A percentile compares a stretch with the other conserved stretches of the same genome.
Evolutionary conservation across 1,139 yeast species (phyloP).

Genomic region (Candida sp.): DNA sequence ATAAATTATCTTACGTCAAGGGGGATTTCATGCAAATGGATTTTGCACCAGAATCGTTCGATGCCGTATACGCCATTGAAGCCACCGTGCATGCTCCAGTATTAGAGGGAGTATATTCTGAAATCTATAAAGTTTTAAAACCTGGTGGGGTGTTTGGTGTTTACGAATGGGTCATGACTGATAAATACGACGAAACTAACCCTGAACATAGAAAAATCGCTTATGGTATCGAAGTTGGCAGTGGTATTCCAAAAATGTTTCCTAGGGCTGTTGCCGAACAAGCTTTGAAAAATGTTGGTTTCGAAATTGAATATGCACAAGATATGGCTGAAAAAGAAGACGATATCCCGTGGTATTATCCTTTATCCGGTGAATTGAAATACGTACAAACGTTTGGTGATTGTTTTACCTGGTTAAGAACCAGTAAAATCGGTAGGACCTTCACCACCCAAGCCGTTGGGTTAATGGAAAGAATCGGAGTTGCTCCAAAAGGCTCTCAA

Average conservation of each 20-base stretch:
- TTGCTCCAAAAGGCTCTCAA: constrained; percentile 92
- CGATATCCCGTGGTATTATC: constrained; percentile 97
- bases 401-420: constrained; percentile 82
- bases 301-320: constrained; percentile 67
- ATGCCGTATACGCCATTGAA: constrained; percentile 97
- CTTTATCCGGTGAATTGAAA: constrained; percentile 91
- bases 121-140: constrained; percentile 91
- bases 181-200: constrained; percentile 81
- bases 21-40: constrained; percentile 99
- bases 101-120: constrained; percentile 92
- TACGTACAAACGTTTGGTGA: constrained; percentile 80
- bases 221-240: constrained; percentile 97
- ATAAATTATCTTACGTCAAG: constrained; percentile 82
- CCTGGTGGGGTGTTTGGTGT: constrained; percentile 99
- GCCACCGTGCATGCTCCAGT: constrained; percentile 99
- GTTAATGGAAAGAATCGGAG: constrained; percentile 72
- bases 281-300: constrained; percentile 86
- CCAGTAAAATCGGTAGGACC: constrained; percentile 81
- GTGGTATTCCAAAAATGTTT: constrained; percentile 98
- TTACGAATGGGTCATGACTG: constrained; percentile 99
- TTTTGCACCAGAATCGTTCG: constrained; percentile 82
- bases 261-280: constrained; percentile 77
- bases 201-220: constrained; percentile 92
- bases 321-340: constrained; percentile 85
- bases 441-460: constrained; percentile 81